Evolutionary conservation across 495 filamentous ascomycete species (phyloP).

Genomic region (Daldinia loculata): DNA sequence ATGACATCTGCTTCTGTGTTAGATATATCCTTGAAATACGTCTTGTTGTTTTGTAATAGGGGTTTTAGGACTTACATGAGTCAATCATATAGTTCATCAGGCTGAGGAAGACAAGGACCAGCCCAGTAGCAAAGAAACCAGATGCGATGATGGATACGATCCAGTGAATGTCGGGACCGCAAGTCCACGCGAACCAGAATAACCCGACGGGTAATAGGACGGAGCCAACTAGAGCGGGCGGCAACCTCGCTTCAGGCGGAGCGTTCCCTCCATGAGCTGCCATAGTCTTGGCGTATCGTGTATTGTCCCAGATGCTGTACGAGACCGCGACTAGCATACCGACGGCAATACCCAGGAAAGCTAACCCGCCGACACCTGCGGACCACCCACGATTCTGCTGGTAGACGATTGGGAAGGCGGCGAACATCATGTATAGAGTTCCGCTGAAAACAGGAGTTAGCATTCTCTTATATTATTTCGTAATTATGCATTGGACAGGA

Average conservation of each 20-base stretch:
- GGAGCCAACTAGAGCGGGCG: conserved; percentile 72
- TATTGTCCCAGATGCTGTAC: conserved; percentile 74
- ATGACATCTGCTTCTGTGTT: conserved; percentile 62
- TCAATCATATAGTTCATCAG: conserved; percentile 86
- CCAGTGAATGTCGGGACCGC: conserved; percentile 60
- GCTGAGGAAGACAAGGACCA: conserved; percentile 71
- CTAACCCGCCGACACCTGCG: conserved; percentile 76
- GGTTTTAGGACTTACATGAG: conserved; percentile 51
- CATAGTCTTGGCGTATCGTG: conserved; percentile 62
- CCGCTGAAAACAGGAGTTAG: conserved; percentile 53
- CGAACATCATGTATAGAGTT: conserved; percentile 89
- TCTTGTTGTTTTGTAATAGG: neutral
- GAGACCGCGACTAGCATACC: conserved; percentile 75
- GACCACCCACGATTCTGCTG: conserved; percentile 72
- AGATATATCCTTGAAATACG: neutral
- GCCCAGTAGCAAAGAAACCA: conserved; percentile 57
- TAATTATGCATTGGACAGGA: conserved; percentile 41
- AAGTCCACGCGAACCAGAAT: conserved; percentile 72
- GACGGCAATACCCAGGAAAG: conserved; percentile 81
- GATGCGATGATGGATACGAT: conserved; percentile 59
- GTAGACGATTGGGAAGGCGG: conserved; percentile 87
- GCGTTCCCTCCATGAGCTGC: conserved; percentile 62
- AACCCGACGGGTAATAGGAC: conserved; percentile 61
- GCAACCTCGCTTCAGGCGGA: conserved; percentile 82
- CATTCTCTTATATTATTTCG: neutral